Evolutionary conservation across 2,329 filamentous ascomycete genomes (phyloP), one percentile per base, ranked within the genome.

Genomic region (Fusarium luffae): DNA sequence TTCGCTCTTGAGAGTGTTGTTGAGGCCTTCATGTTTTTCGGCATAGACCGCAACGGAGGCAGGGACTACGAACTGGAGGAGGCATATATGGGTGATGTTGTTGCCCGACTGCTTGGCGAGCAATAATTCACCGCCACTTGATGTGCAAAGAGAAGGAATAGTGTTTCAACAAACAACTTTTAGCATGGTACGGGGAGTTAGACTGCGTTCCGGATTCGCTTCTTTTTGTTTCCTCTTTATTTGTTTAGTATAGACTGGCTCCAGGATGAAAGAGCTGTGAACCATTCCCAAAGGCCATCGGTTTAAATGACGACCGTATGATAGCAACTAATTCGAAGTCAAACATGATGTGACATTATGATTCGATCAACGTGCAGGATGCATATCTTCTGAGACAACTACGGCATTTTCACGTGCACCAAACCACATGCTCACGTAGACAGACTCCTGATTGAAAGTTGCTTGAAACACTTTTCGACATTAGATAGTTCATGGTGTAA

Each of bases 1-100:
- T 98, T 98, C 74, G 90, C 93, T 59, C 87, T 97, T 3, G 92
- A 94, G 50, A 86, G 88, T n/a, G 93, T 98, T 2, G 93, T 98
- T 0, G 87, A 91, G 12, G 93, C 93, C 1, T 97, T 98, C 75
- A 86, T 91, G 54, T 92, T 87, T 65, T 90, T 96, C 10, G 92
- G 93, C 8, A 94, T 97, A 71, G 92, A 95, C 68, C 88, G 88
- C 19, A 93, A 91, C 72, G 87, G 86, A 27, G 94, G 94, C 0
- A 84, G 90, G 71, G 92, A 96, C 77, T 96, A 97, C 78, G 90
- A 93, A 74, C 83, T 97, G n/a, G 93, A 97, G 76, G 92, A 96
- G 75, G 93, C 91, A 2, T 94, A 94, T 73, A 93, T 97, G 87
- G 93, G 93, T 5, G 94, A 97, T 72, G 91, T 98, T 68, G 97